Evolutionary conservation across 78 protist species (phyloP), one percentile per base, ranked within the genome.

Genomic region (Isochrysis galbana): DNA sequence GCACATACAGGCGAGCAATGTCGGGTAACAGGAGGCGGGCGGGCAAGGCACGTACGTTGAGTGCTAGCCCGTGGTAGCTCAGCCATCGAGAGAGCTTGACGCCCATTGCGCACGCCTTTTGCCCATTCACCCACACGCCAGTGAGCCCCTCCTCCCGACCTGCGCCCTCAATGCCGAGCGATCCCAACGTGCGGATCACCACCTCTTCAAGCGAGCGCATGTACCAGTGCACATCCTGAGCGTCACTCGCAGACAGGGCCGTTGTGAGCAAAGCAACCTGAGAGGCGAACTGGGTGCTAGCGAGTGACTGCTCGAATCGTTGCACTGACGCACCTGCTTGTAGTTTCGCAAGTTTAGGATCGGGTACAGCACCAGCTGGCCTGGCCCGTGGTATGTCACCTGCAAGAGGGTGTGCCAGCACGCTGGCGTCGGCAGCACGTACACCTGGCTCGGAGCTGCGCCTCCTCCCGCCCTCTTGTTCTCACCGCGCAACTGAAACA

Each of bases 331-430:
- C n/a, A n/a, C n/a, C n/a, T 70, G 69, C 4, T 48, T 19, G 47
- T 45, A 17, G 0, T 10, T 23, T 17, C 25, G 0, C 54, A 90
- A 74, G 87, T 90, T 41, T 34, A 90, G 47, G 32, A 90, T 72
- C 0, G 87, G 92, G 72, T 90, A 90, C 11, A 55, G 44, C 17
- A 90, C 88, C 0, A 90, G 86, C 38, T 90, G 92, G 0, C 92
- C 92, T 0, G 92, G 92, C 3, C 92, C 82, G 48, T 90, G 92
- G 87, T 74, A 90, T 1, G 92, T 90, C 32, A 90, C 87, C 74
- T 51, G 61, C 61, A 14, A 7, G 61, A 51, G 61, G 61, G 7
- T 19, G 61, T 51, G 61, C 61, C 61, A 51, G 61, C 14, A n/a
- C n/a, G n/a, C n/a, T n/a, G n/a, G n/a, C n/a, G n/a, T n/a, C n/a